A percentile compares a stretch with the other conserved stretches of the same genome.
Conservation (phyloP, 2,329 filamentous ascomycete genomes). For the Aphanoascus verrucosus region DNA sequence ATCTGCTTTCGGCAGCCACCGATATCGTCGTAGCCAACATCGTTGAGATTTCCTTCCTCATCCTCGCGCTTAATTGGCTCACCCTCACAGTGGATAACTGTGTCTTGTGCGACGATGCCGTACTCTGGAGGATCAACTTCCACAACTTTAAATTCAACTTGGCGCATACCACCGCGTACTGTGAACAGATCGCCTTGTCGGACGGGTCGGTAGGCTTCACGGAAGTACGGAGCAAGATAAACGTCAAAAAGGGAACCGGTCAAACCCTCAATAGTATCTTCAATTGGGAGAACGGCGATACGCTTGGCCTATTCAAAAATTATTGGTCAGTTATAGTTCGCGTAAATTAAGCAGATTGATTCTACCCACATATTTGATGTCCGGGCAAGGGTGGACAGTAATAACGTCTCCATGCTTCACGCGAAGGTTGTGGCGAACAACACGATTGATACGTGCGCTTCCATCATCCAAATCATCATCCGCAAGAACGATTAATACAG, state of each 20-base stretch:
- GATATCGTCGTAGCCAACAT: slow-evolving; percentile 98
- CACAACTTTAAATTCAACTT: slow-evolving; percentile 99
- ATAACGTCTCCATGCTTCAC: slow-evolving; percentile 98
- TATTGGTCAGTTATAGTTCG: not conserved
- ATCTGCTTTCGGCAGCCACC: slow-evolving; percentile 99
- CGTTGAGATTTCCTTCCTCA: slow-evolving; percentile 97
- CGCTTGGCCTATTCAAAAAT: slow-evolving; percentile 67
- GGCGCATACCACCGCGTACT: slow-evolving; percentile 93
- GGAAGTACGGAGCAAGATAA: slow-evolving; percentile 98
- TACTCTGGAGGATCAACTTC: slow-evolving; percentile 98
- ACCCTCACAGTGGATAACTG: slow-evolving; percentile 96
- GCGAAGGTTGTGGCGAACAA: slow-evolving; percentile 93
- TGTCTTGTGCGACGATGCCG: slow-evolving; percentile 97
- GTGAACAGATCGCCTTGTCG: slow-evolving; percentile 97
- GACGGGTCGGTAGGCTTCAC: slow-evolving; percentile 94
- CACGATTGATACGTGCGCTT: slow-evolving; percentile 93
- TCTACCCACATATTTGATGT: slow-evolving; percentile 94
- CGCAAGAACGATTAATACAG: slow-evolving; percentile 90
- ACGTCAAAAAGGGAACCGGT: slow-evolving; percentile 98
- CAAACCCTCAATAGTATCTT: slow-evolving; percentile 94
- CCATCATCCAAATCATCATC: slow-evolving; percentile 98
- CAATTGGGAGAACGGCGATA: slow-evolving; percentile 94
- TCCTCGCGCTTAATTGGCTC: slow-evolving; percentile 96
- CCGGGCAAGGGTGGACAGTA: slow-evolving; percentile 92
- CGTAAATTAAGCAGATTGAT: not conserved